These are phyloP conservation scores for Russula sp. DNA, from an alignment of 768 basidiomycete species.

Conservation along the genomic window DNA sequence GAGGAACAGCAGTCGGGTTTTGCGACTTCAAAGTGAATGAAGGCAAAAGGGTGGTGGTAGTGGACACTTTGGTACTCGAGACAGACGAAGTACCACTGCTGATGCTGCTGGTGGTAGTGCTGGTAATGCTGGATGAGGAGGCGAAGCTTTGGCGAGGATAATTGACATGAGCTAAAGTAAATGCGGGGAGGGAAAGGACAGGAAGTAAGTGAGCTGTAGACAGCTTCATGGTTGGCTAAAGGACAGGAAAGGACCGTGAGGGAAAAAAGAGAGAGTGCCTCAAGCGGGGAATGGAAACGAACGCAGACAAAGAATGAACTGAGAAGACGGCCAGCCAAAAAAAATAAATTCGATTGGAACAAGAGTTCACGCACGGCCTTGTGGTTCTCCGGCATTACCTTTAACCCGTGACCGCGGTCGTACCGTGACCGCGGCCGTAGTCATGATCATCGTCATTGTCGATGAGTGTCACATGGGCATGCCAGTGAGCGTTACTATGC, in stretches of 20 bases:
- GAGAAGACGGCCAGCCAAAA: too few relatives aligned
- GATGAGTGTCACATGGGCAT: too few relatives aligned
- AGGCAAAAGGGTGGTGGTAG: conserved; percentile 6
- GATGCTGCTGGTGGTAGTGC: conserved; percentile 17
- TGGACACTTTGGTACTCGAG: background rate
- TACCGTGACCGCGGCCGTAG: too few relatives aligned
- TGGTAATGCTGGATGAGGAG: conserved; percentile 27
- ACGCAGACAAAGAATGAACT: too few relatives aligned
- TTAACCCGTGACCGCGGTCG: too few relatives aligned
- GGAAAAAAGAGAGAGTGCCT: conserved; percentile 6
- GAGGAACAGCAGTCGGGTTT: conserved; percentile 58
- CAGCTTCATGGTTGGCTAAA: conserved; percentile 28
- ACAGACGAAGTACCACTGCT: background rate
- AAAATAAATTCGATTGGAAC: too few relatives aligned
- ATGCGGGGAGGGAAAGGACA: conserved; percentile 33
- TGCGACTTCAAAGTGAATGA: conserved; percentile 43
- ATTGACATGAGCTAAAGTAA: conserved; percentile 37
- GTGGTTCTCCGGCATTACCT: too few relatives aligned
- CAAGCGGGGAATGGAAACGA: background rate
- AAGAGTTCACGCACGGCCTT: too few relatives aligned
- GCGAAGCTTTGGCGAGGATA: conserved; percentile 25
- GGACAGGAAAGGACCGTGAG: conserved; percentile 15
- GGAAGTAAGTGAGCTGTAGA: conserved; percentile 29
- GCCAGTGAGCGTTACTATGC: too few relatives aligned
- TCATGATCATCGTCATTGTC: too few relatives aligned